These are phyloP conservation scores for Botrytis fragariae DNA, from an alignment of 2,329 filamentous ascomycete genomes.

Conservation along the genomic window DNA sequence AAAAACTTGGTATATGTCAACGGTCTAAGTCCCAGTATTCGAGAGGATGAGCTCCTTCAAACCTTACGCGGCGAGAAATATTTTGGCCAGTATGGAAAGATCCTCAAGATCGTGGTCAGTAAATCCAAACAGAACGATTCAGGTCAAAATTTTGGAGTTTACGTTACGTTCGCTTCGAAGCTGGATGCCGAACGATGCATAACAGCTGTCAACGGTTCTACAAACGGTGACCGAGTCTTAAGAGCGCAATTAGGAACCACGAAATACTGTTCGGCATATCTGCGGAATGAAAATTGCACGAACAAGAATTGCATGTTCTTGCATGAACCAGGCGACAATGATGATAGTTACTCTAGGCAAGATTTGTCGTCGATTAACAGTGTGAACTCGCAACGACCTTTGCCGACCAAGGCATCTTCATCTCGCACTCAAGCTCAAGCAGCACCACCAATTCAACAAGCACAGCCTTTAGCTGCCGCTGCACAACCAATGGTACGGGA, in stretches of 20 bases:
- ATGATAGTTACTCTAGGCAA: constrained; percentile 92
- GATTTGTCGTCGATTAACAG: constrained; percentile 95
- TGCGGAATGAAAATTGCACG: constrained; percentile 89
- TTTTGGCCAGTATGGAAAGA: constrained; percentile 97
- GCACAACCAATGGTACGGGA: constrained; percentile 70
- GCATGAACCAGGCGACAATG: constrained; percentile 96
- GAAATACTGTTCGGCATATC: constrained; percentile 96
- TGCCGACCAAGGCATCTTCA: constrained; percentile 50
- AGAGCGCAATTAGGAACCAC: constrained; percentile 83
- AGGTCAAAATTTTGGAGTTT: constrained; percentile 74
- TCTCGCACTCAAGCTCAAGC: constrained; percentile 51
- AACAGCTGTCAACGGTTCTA: constrained; percentile 83
- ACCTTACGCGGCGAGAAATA: constrained; percentile 89
- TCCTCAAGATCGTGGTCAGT: constrained; percentile 98
- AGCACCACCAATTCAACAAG: constrained; percentile 38
- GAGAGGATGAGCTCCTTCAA: constrained; percentile 87
- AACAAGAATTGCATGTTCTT: constrained; percentile 98
- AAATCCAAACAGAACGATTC: constrained; percentile 70
- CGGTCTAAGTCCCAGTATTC: constrained; percentile 84
- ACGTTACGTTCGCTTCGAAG: constrained; percentile 95
- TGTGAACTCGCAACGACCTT: constrained; percentile 71
- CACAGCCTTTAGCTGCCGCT: constrained; percentile 39
- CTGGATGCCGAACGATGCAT: constrained; percentile 90
- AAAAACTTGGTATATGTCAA: constrained; percentile 99
- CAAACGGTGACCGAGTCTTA: constrained; percentile 82